Percentiles rank a stretch among this genome's conserved stretches.
Conservation (phyloP, 202 grass and related monocot species). For the Setaria viridis region DNA sequence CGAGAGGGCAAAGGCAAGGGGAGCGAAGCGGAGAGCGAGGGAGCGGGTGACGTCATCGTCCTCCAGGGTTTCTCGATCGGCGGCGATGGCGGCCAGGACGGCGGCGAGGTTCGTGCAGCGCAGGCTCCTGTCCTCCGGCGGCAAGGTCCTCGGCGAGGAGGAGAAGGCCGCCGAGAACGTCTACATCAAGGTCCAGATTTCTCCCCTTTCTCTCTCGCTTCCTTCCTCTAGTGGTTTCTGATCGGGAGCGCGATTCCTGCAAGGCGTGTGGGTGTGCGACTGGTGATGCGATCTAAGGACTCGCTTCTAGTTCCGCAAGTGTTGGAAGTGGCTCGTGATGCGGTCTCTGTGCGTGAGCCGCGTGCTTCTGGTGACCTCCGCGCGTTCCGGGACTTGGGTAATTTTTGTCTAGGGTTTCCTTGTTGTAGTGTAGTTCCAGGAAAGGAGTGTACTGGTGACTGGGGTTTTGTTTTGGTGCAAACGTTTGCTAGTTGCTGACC, state of each 20-base stretch:
- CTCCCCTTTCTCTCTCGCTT: too few relatives aligned
- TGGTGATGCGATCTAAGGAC: not conserved
- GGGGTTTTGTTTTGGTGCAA: not conserved
- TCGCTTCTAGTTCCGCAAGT: constrained; percentile 14
- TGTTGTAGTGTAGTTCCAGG: not conserved
- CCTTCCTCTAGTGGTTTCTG: not conserved
- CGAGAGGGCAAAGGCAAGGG: constrained; percentile 11
- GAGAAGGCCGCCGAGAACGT: constrained; percentile 92
- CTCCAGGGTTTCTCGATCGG: constrained; percentile 45
- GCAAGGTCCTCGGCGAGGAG: constrained; percentile 92
- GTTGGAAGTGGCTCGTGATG: not conserved
- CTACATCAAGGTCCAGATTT: constrained; percentile 84
- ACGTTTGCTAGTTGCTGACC: not conserved
- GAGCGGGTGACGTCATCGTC: constrained; percentile 1
- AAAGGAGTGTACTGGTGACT: not conserved
- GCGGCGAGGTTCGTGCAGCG: constrained; percentile 64
- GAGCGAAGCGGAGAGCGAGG: constrained; percentile 7
- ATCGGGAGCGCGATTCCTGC: not conserved
- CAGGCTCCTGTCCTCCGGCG: constrained; percentile 72
- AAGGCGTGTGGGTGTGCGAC: not conserved
- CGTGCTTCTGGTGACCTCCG: not conserved
- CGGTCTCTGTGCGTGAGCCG: not conserved
- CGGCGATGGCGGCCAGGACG: constrained; percentile 41
- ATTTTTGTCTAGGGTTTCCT: not conserved
- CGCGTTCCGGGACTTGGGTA: not conserved